Evolutionary conservation across 1,284 basidiomycete genomes (phyloP), one percentile per base, ranked within the genome.

Genomic region (Cryptococcus amylolentus): DNA sequence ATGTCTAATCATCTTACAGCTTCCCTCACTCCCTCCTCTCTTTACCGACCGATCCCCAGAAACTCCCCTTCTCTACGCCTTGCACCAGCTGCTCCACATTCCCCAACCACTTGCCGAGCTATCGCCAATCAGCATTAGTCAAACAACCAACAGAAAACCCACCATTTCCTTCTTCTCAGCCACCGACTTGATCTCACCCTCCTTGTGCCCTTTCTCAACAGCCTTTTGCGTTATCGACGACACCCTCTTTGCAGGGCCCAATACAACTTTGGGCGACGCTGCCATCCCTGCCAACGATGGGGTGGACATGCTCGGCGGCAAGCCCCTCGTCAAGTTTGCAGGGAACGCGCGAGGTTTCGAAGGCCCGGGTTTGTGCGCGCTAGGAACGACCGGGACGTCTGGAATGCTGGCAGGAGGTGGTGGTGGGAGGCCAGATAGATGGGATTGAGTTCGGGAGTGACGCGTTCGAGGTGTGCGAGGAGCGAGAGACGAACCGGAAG

Each of bases 61-160:
- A 85, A 0, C 89, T 89, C 0, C 87, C 88, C 75, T 85, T 87
- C 61, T 86, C 81, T 20, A 92, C 88, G 1, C 89, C 87, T 64
- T 89, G 88, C 4, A 93, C 88, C 9, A 92, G 81, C 48, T 88
- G 86, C 70, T 92, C 89, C 7, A 93, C 89, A 69, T 93, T 93
- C 1, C 89, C 90, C 49, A 93, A 73, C 84, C 91, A 86, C 51
- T 83, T 84, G 0, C 86, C 86, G 52, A 93, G 71, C 71, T 73
- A 55, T 16, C 52, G 46, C 62, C 45, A 31, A 13, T 43, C 28
- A 48, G 18, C 42, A 31, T 26, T 31, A 38, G 27, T 18, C 13
- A 52, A 26, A 43, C 7, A 47, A 41, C 20, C 38, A 10, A 54
- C 26, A 39, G 28, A 10, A 12, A 3, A 66, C 71, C 68, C 57